Evolutionary conservation across 2,329 filamentous ascomycete species (phyloP), one percentile per base, ranked within the genome.

Genomic region (Cytospora paraplurivora): DNA sequence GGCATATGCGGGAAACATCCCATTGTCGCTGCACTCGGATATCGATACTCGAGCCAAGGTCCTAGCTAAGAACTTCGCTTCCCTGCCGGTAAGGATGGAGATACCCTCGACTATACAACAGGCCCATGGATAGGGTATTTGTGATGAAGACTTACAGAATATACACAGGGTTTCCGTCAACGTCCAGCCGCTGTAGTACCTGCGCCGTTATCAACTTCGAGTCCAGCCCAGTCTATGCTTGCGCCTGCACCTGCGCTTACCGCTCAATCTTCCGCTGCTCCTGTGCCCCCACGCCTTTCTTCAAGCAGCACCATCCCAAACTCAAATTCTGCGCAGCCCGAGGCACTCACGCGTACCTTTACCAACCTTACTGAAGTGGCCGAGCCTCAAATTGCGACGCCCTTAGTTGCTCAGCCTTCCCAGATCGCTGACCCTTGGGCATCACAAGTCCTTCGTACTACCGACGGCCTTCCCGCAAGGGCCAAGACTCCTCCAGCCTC

Each of bases 401-500:
- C 19, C 8, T 33, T 52, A 37, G 27, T 11, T 7, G 3, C 27
- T 27, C 38, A 27, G 7, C 27, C 19, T 5, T 19, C n/a, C 21
- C 27, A 34, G 56, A n/a, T 27, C 34, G 12, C 61, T 21, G 54
- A 32, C n/a, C 27, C 57, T 13, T 21, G 44, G n/a, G 32, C 10
- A 5, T 10, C 33, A 33, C 56, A n/a, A 21, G 44, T 47, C 44
- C 44, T 47, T 11, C 44, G n/a, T 47, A 47, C 44, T 11, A 19
- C 7, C n/a, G 44, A 10, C 21, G 8, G n/a, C 44, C n/a, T 3
- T 47, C 12, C 44, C n/a, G 44, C n/a, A 19, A n/a, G n/a, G 21
- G 8, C 35, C 62, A 41, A 27, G 15, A 61, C 62, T 44, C 51
- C 62, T 27, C 52, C 57, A 12, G 73, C 33, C 69, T 78, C 15